Evolutionary conservation across 2,329 filamentous ascomycete species (phyloP).

Genomic region (Colletotrichum tamarilloi): DNA sequence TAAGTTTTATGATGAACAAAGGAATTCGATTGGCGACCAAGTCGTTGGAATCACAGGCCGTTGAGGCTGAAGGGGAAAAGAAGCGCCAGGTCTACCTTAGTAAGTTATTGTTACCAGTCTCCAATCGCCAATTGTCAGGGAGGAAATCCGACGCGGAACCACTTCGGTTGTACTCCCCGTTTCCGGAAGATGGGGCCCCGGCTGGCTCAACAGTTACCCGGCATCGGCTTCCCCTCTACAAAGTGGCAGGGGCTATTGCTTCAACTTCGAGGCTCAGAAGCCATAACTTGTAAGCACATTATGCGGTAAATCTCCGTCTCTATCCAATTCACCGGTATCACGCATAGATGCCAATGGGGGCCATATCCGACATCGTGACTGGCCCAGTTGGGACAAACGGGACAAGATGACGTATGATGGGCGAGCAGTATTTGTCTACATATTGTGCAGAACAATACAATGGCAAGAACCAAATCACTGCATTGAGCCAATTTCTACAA

Average conservation of each 20-base stretch:
- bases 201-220: constrained; percentile 25
- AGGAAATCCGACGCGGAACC: not conserved
- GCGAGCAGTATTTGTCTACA: not conserved
- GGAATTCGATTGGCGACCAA: not conserved
- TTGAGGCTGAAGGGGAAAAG: not conserved
- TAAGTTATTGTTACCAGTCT: not conserved
- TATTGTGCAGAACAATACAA: too few relatives aligned
- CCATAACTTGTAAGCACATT: not conserved
- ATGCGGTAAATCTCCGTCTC: too few relatives aligned
- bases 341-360: too few relatives aligned
- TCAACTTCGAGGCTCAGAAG: not conserved
- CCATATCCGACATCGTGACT: not conserved
- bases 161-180: constrained; percentile 8
- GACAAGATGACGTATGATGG: not conserved
- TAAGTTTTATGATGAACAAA: not conserved
- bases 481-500: not conserved
- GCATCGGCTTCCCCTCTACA: constrained; percentile 24
- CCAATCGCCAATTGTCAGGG: not conserved
- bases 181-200: constrained; percentile 23
- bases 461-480: not conserved
- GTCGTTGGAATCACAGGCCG: not conserved
- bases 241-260: constrained; percentile 2
- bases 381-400: not conserved
- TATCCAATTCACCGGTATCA: not conserved
- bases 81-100: not conserved